Percentiles rank a stretch among this genome's conserved stretches.
These are phyloP conservation scores for Paramecium octaurelia DNA, from an alignment of 73 alveolate genomes.

Conservation along the genomic window DNA sequence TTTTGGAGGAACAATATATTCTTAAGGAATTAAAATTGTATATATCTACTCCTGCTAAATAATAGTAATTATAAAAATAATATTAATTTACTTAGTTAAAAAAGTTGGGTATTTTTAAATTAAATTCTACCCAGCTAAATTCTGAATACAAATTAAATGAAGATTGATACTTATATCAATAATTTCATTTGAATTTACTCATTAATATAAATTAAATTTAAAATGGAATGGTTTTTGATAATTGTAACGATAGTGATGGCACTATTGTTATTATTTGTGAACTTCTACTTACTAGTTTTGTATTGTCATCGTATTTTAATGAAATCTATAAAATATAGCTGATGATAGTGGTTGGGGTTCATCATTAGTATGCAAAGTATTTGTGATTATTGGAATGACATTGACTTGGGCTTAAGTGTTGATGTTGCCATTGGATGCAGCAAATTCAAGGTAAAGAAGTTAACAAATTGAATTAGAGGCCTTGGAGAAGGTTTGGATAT, in stretches of 20 bases:
- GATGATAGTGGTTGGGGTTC: conserved; percentile 68
- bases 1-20: conserved; percentile 81
- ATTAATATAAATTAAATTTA: not conserved
- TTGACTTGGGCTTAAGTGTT: conserved; percentile 80
- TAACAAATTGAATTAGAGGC: conserved; percentile 6
- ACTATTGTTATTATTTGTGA: not conserved
- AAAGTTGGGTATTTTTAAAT: not conserved
- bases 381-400: conserved; percentile 67
- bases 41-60: conserved; percentile 74
- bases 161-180: not conserved
- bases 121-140: not conserved
- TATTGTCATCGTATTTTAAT: conserved; percentile 59
- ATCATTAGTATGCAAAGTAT: conserved; percentile 56
- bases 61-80: not conserved
- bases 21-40: conserved; percentile 91
- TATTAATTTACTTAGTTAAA: not conserved
- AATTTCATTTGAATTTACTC: not conserved
- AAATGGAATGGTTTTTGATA: conserved; percentile 38
- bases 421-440: conserved; percentile 85
- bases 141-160: not conserved
- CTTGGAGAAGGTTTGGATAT: conserved; percentile 78
- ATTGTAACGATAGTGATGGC: conserved; percentile 53
- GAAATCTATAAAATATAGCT: conserved; percentile 38
- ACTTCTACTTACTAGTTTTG: conserved; percentile 42
- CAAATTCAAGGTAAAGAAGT: conserved; percentile 62